Evolutionary conservation across 257 asterid species (phyloP), one percentile per base, ranked within the genome.

Genomic region (Nicotiana otophora): DNA sequence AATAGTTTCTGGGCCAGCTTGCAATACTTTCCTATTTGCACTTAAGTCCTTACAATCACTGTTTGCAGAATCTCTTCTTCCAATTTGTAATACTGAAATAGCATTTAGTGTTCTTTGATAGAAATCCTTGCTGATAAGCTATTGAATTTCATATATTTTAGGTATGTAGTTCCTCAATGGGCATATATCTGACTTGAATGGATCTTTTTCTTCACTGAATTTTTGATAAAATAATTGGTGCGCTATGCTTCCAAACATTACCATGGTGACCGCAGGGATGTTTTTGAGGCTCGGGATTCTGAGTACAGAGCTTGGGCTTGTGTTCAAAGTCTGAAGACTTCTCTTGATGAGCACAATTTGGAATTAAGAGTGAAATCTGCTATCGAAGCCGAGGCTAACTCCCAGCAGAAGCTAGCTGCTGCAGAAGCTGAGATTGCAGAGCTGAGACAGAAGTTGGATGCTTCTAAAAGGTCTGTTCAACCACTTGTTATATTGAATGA

Each of bases 341-440:
- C 95, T 86, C 96, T 96, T 61, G 98, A 93, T 77, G 99, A 96
- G 80, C 92, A 87, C 84, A 91, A 90, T 83, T 86, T 96, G 92
- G 99, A 94, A 91, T 81, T 86, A 87, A 92, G 94, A 84, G 99
- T 96, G 74, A 96, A 96, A 88, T 91, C 84, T 82, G 97, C 98
- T 14, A 96, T 94, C 88, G 99, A 93, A 93, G 99, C 94, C 11
- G 99, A 96, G 90, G 95, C 98, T 70, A 85, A 86, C 82, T 87
- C 98, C 77, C 98, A 96, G 89, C 99, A 96, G 88, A 90, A 90
- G 86, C 88, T 96, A 86, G 98, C 97, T 81, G 97, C 98, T 83
- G 84, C 97, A 5, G 99, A 96, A 83, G 96, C 99, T 83, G 92
- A 91, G 90, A 93, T 96, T 84, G 97, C 98, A 78, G 97, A 96